Evolutionary conservation across 2,329 filamentous ascomycete species (phyloP), one percentile per base, ranked within the genome.

Genomic region (Fusarium compactum): DNA sequence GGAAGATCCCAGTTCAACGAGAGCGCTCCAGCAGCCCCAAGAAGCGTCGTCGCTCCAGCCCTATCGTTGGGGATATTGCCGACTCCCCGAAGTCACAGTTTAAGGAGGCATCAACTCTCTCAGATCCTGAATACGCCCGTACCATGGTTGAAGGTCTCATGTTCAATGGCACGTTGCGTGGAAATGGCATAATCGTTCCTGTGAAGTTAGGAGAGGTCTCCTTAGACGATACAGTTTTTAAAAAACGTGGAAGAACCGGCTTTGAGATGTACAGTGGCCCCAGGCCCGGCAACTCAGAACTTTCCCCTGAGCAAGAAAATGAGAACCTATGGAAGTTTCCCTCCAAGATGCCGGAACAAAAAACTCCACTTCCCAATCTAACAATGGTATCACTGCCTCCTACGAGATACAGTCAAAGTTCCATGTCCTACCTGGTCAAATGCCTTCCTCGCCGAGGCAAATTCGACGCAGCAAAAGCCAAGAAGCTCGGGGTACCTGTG

Each of bases 361-460:
- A 54, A 3, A 4, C 53, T 60, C 2, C 65, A 70, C 24, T 46
- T 9, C 46, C 72, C 24, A 56, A 67, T 20, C 53, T 80, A 4
- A 64, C 67, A 77, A 24, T 63, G 62, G 4, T 63, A n/a, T n/a
- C 76, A 5, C 85, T 98, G 4, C 96, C 96, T 1, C 84, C 84
- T 1, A 92, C 93, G 0, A 81, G 84, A 22, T 91, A 90, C 8
- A 88, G 88, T 1, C 83, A 84, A 29, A 89, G 90, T 48, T 90
- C 93, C 8, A 83, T 98, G 72, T 97, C 92, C 62, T 99, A 99
- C 79, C 91, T 99, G 62, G 86, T 97, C 76, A 92, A 93, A 72
- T 89, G 89, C 57, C 89, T 94, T 67, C 85, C 90, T 40, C 86
- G 91, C 57, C 89, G 96, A 57, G 96, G 96, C 55, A 95, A 91